phyloP scores from a whole-genome alignment of 441 rosid species.

The Populus hybrid region DNA sequence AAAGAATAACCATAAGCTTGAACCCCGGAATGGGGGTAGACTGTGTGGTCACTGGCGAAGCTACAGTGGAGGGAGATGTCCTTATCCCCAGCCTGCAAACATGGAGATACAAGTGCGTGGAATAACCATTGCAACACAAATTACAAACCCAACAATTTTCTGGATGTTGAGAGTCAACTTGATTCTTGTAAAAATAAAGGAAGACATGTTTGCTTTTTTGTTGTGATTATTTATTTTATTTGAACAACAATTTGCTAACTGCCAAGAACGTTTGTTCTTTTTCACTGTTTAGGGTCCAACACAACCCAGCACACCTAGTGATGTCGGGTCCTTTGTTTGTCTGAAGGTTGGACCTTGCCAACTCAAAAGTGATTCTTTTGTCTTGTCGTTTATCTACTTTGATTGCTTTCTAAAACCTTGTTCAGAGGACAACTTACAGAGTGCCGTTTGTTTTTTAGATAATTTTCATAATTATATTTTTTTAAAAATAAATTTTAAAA shows the following conservation, averaged over 20 bases:
- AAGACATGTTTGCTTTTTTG: too few relatives aligned
- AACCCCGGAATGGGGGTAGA: too few relatives aligned
- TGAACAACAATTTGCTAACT: not conserved
- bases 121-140: too few relatives aligned
- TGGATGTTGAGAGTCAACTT: not conserved
- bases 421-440: too few relatives aligned
- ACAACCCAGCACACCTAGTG: not conserved
- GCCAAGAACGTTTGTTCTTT: not conserved
- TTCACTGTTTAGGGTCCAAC: not conserved
- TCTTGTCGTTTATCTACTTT: not conserved
- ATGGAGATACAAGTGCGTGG: too few relatives aligned
- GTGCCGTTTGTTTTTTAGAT: too few relatives aligned
- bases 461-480: too few relatives aligned
- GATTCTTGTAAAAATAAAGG: not conserved
- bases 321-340: not conserved
- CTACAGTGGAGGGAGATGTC: too few relatives aligned
- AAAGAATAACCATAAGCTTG: not conserved
- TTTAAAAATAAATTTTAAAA: too few relatives aligned
- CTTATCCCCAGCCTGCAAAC: not conserved
- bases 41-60: too few relatives aligned
- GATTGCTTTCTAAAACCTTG: not conserved
- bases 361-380: slow-evolving; percentile 8
- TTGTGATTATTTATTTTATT: too few relatives aligned
- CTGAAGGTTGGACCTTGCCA: slow-evolving; percentile 8
- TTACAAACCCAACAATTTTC: not conserved